Percentiles rank a stretch among this genome's conserved stretches.
These are phyloP conservation scores for Posidonia australis DNA, from an alignment of 106 monocot species.

Conservation along the genomic window DNA sequence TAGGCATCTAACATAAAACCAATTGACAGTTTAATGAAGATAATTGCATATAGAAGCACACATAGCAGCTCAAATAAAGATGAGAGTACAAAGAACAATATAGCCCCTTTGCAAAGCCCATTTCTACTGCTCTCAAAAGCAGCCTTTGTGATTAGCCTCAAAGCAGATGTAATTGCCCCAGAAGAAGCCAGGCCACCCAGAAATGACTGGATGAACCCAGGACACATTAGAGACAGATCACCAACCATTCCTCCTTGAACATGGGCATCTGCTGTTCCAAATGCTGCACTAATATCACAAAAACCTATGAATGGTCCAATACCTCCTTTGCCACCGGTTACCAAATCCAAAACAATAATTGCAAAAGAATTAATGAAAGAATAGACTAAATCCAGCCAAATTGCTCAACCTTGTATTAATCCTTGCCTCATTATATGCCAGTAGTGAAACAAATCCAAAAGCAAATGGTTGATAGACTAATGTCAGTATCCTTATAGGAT, in stretches of 20 bases:
- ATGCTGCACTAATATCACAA: slow-evolving; percentile 37
- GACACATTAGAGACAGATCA: too few species aligned
- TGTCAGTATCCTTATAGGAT: slow-evolving; percentile 5
- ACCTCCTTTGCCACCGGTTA: too few species aligned
- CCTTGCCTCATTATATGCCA: slow-evolving; percentile 51
- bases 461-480: too few species aligned
- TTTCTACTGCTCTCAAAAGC: too few species aligned
- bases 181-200: slow-evolving; percentile 44
- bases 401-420: slow-evolving; percentile 49
- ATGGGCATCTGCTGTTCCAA: too few species aligned
- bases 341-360: slow-evolving; percentile 46
- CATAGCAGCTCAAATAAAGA: too few species aligned
- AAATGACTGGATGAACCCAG: slow-evolving; percentile 39
- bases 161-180: slow-evolving; percentile 43
- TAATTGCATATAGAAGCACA: too few species aligned
- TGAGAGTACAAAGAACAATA: not conserved
- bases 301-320: too few species aligned
- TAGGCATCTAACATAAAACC: not conserved
- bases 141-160: too few species aligned
- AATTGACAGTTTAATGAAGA: too few species aligned
- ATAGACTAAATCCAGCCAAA: slow-evolving; percentile 41
- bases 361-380: slow-evolving; percentile 44
- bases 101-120: slow-evolving; percentile 47
- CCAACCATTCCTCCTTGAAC: too few species aligned
- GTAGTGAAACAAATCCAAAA: slow-evolving; percentile 24